phyloP scores from a whole-genome alignment of 169 alveolate genomes.

The Amoebophrya sp. region DNA sequence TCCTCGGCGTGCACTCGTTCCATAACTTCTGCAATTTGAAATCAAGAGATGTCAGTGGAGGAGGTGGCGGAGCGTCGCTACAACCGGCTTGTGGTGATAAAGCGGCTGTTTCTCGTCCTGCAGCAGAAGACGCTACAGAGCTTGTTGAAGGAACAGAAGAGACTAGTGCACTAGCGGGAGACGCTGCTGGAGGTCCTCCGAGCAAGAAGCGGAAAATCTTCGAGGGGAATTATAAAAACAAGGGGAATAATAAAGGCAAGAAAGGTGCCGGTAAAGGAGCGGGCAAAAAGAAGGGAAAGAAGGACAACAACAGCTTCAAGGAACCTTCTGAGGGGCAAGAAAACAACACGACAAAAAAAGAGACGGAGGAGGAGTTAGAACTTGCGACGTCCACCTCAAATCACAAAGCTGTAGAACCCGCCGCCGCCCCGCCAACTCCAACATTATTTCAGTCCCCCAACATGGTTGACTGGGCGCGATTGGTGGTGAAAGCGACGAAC shows the following conservation, averaged over 20 bases:
- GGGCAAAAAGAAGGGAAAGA: background rate
- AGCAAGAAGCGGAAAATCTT: background rate
- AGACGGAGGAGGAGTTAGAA: too few relatives aligned
- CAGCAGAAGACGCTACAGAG: background rate
- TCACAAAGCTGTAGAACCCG: too few relatives aligned
- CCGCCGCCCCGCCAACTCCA: too few relatives aligned
- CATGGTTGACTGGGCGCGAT: background rate
- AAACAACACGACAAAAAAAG: too few relatives aligned
- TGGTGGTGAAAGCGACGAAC: background rate
- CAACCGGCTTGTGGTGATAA: too few relatives aligned
- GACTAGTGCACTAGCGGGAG: background rate
- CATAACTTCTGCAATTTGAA: constrained; percentile 12
- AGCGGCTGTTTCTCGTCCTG: background rate
- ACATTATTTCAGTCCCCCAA: too few relatives aligned
- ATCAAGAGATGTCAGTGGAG: background rate
- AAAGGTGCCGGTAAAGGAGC: background rate
- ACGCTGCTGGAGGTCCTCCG: background rate
- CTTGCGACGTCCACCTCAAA: too few relatives aligned
- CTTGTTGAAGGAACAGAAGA: background rate
- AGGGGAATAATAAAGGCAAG: background rate
- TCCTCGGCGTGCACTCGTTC: background rate
- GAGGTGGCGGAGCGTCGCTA: too few relatives aligned
- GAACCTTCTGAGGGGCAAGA: too few relatives aligned
- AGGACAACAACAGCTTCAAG: background rate
- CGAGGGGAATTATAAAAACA: background rate